Evolutionary conservation across 768 basidiomycete species (phyloP).

Genomic region (Inosperma sp.): DNA sequence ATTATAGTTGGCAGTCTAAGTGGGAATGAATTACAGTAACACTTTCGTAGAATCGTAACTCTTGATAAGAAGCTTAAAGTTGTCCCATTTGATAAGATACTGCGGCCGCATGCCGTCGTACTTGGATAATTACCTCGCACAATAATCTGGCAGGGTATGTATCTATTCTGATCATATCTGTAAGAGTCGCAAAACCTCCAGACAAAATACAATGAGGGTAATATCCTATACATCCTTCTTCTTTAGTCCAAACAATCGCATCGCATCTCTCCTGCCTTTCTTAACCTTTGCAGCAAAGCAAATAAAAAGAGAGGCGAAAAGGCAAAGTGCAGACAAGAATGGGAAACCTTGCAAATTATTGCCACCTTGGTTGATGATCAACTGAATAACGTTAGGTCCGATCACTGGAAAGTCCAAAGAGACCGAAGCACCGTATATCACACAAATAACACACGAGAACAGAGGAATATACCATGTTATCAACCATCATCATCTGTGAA

Average conservation of each 20-base stretch:
- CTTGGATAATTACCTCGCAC: too few species aligned
- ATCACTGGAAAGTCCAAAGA: slow-evolving; percentile 85
- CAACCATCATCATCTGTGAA: slow-evolving; percentile 85
- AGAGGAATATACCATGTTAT: slow-evolving; percentile 51
- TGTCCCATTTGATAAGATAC: too few species aligned
- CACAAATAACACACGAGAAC: not conserved
- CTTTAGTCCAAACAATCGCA: slow-evolving; percentile 55
- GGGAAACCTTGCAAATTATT: slow-evolving; percentile 83
- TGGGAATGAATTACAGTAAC: too few species aligned
- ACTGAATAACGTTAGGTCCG: slow-evolving; percentile 81
- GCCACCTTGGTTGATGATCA: slow-evolving; percentile 67
- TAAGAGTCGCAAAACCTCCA: too few species aligned
- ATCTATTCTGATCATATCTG: too few species aligned
- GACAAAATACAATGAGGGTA: too few species aligned
- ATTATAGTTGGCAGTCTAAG: too few species aligned
- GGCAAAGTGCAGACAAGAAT: slow-evolving; percentile 73
- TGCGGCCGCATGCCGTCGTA: too few species aligned
- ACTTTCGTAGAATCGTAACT: too few species aligned
- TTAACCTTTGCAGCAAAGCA: slow-evolving; percentile 69
- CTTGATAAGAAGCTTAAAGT: too few species aligned
- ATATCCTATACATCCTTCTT: slow-evolving; percentile 14
- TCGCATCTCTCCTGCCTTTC: slow-evolving; percentile 58
- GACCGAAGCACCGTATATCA: slow-evolving; percentile 66
- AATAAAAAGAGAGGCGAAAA: slow-evolving; percentile 62
- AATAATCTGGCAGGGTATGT: too few species aligned